Base-by-base conservation (phyloP, 257 asterid genomes). In the Apocynum venetum region DNA sequence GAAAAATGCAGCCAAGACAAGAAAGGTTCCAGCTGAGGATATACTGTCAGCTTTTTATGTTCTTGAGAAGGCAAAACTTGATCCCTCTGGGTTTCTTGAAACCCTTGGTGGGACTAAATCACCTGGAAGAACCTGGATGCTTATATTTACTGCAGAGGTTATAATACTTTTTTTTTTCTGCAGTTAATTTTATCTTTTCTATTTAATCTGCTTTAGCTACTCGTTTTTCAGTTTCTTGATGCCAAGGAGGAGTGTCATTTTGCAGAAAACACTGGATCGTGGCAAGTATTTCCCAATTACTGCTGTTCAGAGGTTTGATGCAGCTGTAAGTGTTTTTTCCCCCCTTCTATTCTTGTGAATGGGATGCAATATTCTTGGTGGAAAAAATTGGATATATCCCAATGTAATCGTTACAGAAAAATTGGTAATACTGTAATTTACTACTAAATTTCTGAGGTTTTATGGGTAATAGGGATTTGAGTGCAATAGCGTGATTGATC, bases 101-200 rank as follows among this genome's bases (percentile, higher is more conserved):
- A 95, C 93, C 20, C 96, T 95, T 60, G 99, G 99, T 61, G 99
- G 99, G 81, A 84, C 91, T 12, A 11, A 88, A 25, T 93, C 98
- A 6, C 99, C 99, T 41, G 99, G 99, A 41, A 79, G 93, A 77
- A 95, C 97, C 17, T 95, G 99, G 99, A 93, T 95, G 99, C 99
- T 95, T 76, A 75, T 93, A 72, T 95, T 88, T 79, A 95, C 99
- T 2, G 98, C 97, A 38, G 86, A 93, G 97, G 98, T 90, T 74
- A 77, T 53, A 35, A 14, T 15, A 47, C 69, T 51, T 17, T 15
- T 44, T 68, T 7, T 40, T 17, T 47, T 31, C 35, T 80, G n/a
- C 14, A 13, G 36, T 60, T 79, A 68, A 43, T 47, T 25, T 47
- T 51, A 48, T 65, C 31, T 11, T 47, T 17, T 44, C 8, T 36